Conservation (phyloP, 2,329 filamentous ascomycete species). For the Pseudogymnoascus sp. region DNA sequence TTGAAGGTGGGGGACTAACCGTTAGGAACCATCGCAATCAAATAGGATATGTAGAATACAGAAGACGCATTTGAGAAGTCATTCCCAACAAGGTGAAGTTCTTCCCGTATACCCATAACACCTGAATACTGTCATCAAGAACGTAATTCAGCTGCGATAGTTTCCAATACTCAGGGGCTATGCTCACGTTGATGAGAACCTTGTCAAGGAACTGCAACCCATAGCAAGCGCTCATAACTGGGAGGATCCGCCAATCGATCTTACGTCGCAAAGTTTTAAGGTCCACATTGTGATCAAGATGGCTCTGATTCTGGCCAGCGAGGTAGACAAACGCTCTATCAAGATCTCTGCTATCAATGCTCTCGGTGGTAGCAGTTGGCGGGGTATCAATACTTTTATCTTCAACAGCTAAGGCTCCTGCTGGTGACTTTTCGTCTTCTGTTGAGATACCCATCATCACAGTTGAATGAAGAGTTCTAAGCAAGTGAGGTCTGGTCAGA, state of each 20-base stretch:
- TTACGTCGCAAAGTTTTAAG: constrained; percentile 42
- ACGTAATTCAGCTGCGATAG: not conserved
- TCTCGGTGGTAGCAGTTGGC: not conserved
- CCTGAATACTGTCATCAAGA: constrained; percentile 46
- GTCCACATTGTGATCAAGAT: constrained; percentile 29
- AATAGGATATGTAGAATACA: constrained; percentile 53
- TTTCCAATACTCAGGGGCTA: not conserved
- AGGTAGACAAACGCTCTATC: constrained; percentile 36
- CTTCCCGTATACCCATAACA: constrained; percentile 54
- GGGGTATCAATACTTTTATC: not conserved
- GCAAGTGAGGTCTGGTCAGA: not conserved
- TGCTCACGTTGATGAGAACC: constrained; percentile 52
- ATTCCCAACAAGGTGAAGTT: constrained; percentile 48
- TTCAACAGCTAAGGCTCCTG: not conserved
- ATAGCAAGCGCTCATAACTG: constrained; percentile 54
- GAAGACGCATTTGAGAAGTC: constrained; percentile 58
- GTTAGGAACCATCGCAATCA: constrained; percentile 52
- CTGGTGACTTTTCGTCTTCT: not conserved
- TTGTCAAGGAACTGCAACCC: constrained; percentile 59
- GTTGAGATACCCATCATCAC: not conserved
- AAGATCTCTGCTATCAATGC: constrained; percentile 23
- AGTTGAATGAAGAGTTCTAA: not conserved
- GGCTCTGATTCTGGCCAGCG: constrained; percentile 34
- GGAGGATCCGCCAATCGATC: constrained; percentile 52
- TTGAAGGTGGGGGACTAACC: constrained; percentile 32